These are phyloP conservation scores for Chimonanthus praecox DNA, from an alignment of 164 flowering plant genomes.

Conservation along the genomic window DNA sequence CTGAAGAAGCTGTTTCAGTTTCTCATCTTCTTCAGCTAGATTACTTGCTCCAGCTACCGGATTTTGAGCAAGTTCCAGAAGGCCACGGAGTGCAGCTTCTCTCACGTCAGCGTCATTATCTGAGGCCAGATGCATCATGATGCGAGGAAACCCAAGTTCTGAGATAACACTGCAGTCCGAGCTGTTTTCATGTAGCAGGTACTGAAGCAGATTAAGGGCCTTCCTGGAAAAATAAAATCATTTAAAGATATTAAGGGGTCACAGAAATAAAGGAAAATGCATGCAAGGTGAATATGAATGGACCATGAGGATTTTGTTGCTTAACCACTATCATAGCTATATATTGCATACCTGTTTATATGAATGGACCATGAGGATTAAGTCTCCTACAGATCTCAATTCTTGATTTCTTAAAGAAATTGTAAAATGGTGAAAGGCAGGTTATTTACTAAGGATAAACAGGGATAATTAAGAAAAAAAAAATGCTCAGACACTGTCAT, in stretches of 20 bases:
- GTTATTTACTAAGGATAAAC: no score
- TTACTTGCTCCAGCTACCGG: constrained; percentile 18
- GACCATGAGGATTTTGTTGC: no score
- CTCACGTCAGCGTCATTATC: constrained; percentile 74
- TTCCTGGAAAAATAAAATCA: constrained; percentile 48
- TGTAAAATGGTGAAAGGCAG: no score
- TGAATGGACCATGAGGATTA: no score
- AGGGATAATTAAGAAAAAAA: no score
- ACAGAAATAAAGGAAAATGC: neutral
- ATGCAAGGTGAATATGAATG: no score
- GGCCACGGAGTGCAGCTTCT: constrained; percentile 81
- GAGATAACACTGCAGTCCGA: constrained; percentile 52
- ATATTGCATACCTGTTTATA: no score
- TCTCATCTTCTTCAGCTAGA: constrained; percentile 43
- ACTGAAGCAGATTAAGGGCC: constrained; percentile 79
- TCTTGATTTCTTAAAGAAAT: no score
- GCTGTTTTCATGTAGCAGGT: constrained; percentile 67
- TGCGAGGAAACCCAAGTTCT: constrained; percentile 78
- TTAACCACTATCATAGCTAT: no score
- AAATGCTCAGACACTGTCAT: no score
- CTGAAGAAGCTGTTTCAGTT: constrained; percentile 67
- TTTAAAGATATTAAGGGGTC: neutral
- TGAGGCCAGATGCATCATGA: constrained; percentile 74
- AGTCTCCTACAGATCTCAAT: no score
- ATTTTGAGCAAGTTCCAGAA: constrained; percentile 62